Evolutionary conservation across 805 yeast species (phyloP), one percentile per base, ranked within the genome.

Genomic region (Pichia thaimueangensis): DNA sequence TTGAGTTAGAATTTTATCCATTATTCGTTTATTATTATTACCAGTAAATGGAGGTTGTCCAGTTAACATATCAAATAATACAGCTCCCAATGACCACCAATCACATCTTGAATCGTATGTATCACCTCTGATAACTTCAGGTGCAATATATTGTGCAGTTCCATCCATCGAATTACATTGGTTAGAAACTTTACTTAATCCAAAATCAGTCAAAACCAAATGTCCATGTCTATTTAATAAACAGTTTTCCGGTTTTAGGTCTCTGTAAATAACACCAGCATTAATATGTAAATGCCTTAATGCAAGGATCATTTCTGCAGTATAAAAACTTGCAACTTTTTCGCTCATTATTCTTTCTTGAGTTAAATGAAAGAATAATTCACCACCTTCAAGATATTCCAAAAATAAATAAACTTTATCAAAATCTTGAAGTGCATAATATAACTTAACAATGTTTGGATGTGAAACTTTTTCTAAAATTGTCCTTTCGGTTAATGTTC

Each of bases 11-110:
- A 87, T 81, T 58, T 86, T 87, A 48, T 82, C 86, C 64, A 83
- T 71, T 24, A 87, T 84, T 35, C 73, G 74, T 57, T 82, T 81
- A 54, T 83, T 82, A 53, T 82, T 84, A 42, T 74, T 80, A 3
- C 96, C 96, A 0, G 93, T 83, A 60, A 85, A 86, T 1, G 96
- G 96, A 0, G 96, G 95, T 37, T 80, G 71, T 0, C 96, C 96
- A 0, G 89, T 81, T 39, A 87, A 67, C 73, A 87, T 72, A 58
- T 88, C 95, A 54, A 66, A 84, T 37, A 81, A 65, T 6, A 87
- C 81, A 36, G 95, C 83, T 0, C 96, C 96, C 27, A 88, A 64
- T 0, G 95, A 86, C 87, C 95, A 87, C 85, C 95, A 86, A 59
- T 87, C 96, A 37, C 88, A 93, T 25, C 78, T 71, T 41, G 76